These are phyloP conservation scores for Musa beccarii DNA, from an alignment of 176 grass and related monocot genomes.

Conservation along the genomic window DNA sequence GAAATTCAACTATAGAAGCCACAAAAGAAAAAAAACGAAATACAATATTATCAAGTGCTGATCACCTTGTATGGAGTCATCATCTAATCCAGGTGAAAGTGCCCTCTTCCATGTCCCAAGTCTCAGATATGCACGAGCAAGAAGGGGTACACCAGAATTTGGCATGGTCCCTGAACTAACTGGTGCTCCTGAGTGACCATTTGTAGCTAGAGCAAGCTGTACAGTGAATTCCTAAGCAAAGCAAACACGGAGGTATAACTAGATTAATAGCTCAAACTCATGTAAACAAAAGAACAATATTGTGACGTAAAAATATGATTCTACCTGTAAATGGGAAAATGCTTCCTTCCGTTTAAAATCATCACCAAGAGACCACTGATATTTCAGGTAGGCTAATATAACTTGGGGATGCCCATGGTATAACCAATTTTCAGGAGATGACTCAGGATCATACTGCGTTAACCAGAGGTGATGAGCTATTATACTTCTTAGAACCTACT, in stretches of 20 bases:
- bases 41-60: neutral
- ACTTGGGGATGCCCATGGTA: slow-evolving; percentile 85
- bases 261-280: neutral
- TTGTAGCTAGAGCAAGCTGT: slow-evolving; percentile 52
- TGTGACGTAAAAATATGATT: neutral
- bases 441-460: slow-evolving; percentile 84
- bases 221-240: slow-evolving; percentile 60
- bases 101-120: slow-evolving; percentile 91
- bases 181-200: slow-evolving; percentile 34
- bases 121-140: slow-evolving; percentile 87
- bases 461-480: neutral
- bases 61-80: slow-evolving; percentile 80
- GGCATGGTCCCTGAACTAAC: slow-evolving; percentile 26
- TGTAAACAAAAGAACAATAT: neutral
- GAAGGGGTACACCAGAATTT: slow-evolving; percentile 62
- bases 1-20: slow-evolving; percentile 7
- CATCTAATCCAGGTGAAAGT: slow-evolving; percentile 80
- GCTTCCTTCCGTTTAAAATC: slow-evolving; percentile 70
- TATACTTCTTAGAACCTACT: neutral
- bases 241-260: slow-evolving; percentile 14
- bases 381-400: slow-evolving; percentile 81
- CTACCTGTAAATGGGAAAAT: slow-evolving; percentile 86
- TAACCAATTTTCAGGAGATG: slow-evolving; percentile 50
- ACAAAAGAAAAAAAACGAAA: slow-evolving; percentile 4
- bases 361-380: slow-evolving; percentile 85